Conservation (phyloP, 2,329 filamentous ascomycete species). For the Cladosporium sp. region DNA sequence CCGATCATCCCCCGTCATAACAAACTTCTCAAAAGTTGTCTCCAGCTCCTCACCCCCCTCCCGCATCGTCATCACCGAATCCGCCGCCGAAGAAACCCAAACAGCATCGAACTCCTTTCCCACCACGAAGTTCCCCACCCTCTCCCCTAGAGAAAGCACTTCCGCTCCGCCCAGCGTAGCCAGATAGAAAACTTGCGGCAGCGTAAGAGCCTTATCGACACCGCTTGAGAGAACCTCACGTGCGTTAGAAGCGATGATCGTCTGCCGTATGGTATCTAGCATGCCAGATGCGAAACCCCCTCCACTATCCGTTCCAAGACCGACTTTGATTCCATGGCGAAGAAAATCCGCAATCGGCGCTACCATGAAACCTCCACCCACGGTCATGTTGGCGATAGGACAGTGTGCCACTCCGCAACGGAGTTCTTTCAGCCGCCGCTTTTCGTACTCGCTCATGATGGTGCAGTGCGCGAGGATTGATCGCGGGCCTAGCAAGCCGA, state of each 20-base stretch:
- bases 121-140: constrained; percentile 54
- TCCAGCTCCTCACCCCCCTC: not conserved
- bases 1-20: constrained; percentile 7
- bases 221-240: constrained; percentile 49
- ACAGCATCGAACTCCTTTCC: constrained; percentile 60
- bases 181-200: constrained; percentile 48
- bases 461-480: constrained; percentile 65
- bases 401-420: constrained; percentile 60
- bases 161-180: constrained; percentile 57
- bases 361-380: constrained; percentile 51
- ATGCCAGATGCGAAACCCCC: constrained; percentile 60
- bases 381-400: constrained; percentile 59
- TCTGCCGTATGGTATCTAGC: constrained; percentile 49
- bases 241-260: constrained; percentile 4
- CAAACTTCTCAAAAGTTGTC: constrained; percentile 1
- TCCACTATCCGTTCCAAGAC: constrained; percentile 60
- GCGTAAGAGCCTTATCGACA: constrained; percentile 29
- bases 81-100: not conserved
- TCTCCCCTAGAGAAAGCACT: constrained; percentile 51
- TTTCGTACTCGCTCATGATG: constrained; percentile 55
- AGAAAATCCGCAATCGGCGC: constrained; percentile 54
- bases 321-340: constrained; percentile 56
- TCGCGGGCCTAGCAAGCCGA: constrained; percentile 49
- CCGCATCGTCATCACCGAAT: not conserved
- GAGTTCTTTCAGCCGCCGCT: constrained; percentile 41